These are phyloP conservation scores for Heritiera fomes DNA, from an alignment of 345 rosid genomes.

Conservation along the genomic window DNA sequence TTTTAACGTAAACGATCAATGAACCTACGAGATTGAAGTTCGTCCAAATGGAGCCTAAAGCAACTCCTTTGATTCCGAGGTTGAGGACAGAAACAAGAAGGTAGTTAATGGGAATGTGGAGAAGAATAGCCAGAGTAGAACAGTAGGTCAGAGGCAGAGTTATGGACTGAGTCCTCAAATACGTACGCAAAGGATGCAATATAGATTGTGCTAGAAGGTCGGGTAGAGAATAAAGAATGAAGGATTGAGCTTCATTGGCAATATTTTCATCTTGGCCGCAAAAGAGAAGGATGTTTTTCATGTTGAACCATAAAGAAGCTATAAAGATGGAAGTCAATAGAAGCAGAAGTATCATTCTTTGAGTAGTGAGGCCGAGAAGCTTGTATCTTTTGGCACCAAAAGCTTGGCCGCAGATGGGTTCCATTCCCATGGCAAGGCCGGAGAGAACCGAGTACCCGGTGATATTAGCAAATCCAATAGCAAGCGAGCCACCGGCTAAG, in stretches of 20 bases:
- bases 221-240: conserved; percentile 70
- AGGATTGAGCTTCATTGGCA: conserved; percentile 61
- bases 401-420: conserved; percentile 90
- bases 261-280: conserved; percentile 66
- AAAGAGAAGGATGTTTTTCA: conserved; percentile 57
- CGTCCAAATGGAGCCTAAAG: conserved; percentile 70
- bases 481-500: conserved; percentile 83
- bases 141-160: conserved; percentile 70
- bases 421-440: conserved; percentile 92
- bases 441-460: conserved; percentile 88
- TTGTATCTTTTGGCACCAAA: conserved; percentile 73
- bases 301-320: conserved; percentile 70
- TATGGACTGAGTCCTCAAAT: conserved; percentile 72
- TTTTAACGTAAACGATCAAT: conserved; percentile 50
- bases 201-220: conserved; percentile 69
- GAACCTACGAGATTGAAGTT: conserved; percentile 62
- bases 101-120: conserved; percentile 70
- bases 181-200: conserved; percentile 75
- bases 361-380: conserved; percentile 74
- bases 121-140: conserved; percentile 56
- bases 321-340: conserved; percentile 60
- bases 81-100: conserved; percentile 55
- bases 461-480: conserved; percentile 86
- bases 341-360: conserved; percentile 63
- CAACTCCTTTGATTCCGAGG: conserved; percentile 74